These are phyloP conservation scores for Ophidiomyces ophidiicola DNA, from an alignment of 2,329 filamentous ascomycete genomes.

Conservation along the genomic window DNA sequence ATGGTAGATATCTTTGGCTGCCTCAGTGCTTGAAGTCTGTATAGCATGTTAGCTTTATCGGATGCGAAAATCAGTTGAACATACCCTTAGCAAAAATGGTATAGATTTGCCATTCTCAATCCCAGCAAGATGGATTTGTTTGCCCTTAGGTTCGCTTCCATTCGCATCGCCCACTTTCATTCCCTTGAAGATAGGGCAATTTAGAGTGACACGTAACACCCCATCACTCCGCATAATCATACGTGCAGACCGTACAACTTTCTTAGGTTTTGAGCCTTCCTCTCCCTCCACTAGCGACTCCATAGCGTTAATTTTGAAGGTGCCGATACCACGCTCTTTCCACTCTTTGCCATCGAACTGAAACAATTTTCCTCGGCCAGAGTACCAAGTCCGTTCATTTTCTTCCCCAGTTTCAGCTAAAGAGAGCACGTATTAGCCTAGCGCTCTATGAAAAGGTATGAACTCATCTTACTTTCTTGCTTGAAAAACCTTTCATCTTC, in stretches of 20 bases:
- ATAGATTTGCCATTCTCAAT: slow-evolving; percentile 43
- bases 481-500: slow-evolving; percentile 39
- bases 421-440: slow-evolving; percentile 17
- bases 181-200: slow-evolving; percentile 64
- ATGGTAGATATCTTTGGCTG: slow-evolving; percentile 12
- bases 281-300: slow-evolving; percentile 30
- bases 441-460: slow-evolving; percentile 37
- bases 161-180: slow-evolving; percentile 61
- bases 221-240: slow-evolving; percentile 87
- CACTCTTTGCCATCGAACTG: slow-evolving; percentile 62
- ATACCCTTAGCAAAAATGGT: slow-evolving; percentile 46
- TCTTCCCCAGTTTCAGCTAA: slow-evolving; percentile 79
- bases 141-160: slow-evolving; percentile 54
- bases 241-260: slow-evolving; percentile 41
- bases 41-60: slow-evolving; percentile 1
- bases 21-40: slow-evolving; percentile 9
- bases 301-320: slow-evolving; percentile 70
- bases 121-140: slow-evolving; percentile 54
- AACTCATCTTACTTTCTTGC: slow-evolving; percentile 52
- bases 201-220: slow-evolving; percentile 73
- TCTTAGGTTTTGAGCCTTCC: slow-evolving; percentile 27
- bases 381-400: slow-evolving; percentile 62
- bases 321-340: slow-evolving; percentile 80
- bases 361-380: slow-evolving; percentile 73
- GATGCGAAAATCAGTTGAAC: slow-evolving; percentile 13